A percentile compares a stretch with the other conserved stretches of the same genome.
phyloP scores from a whole-genome alignment of 305 asterid genomes.

The Solanum hybrid region DNA sequence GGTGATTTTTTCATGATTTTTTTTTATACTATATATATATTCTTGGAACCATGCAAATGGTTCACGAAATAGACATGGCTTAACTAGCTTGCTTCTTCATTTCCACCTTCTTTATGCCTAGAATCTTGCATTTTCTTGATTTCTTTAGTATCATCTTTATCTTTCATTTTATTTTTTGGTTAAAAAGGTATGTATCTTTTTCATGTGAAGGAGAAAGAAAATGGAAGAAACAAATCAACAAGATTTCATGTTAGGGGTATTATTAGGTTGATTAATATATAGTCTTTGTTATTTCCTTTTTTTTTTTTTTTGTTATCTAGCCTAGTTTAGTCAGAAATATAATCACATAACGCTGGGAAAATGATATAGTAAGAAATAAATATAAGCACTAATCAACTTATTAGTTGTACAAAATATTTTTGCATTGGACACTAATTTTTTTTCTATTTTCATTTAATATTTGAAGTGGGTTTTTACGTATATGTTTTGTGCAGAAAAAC shows the following conservation, averaged over 20 bases:
- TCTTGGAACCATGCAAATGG: neutral
- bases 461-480: neutral
- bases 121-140: neutral
- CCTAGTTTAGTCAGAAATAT: too few species aligned
- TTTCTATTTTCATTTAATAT: neutral
- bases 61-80: slow-evolving; percentile 1
- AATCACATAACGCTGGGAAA: neutral
- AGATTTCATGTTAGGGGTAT: neutral
- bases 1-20: neutral
- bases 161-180: neutral
- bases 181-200: neutral
- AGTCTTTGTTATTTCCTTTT: neutral
- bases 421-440: neutral
- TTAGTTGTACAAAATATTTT: neutral
- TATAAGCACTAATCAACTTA: neutral
- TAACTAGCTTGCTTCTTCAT: neutral
- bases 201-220: neutral
- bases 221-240: neutral
- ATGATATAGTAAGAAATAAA: neutral
- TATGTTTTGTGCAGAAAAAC: slow-evolving; percentile 47
- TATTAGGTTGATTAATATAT: neutral
- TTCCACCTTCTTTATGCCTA: neutral
- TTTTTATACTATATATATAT: neutral
- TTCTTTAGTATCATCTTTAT: neutral
- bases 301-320: neutral